These are phyloP conservation scores for Cyclostephanos invisitatus DNA, from an alignment of 108 stramenopile genomes.

Conservation along the genomic window DNA sequence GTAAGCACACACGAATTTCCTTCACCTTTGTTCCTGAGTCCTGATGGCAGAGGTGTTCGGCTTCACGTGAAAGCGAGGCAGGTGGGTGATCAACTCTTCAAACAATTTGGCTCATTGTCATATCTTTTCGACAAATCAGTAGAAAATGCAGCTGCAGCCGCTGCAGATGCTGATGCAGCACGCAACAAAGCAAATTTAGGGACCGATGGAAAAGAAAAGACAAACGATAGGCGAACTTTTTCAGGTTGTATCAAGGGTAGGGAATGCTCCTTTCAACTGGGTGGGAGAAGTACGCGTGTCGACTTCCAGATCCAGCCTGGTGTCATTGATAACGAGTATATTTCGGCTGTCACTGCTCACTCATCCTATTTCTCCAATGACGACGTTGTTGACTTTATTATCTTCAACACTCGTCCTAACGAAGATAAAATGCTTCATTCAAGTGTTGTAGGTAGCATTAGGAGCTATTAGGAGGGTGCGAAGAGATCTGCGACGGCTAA, in stretches of 20 bases:
- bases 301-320: slow-evolving; percentile 77
- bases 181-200: slow-evolving; percentile 27
- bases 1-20: slow-evolving; percentile 50
- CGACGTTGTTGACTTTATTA: slow-evolving; percentile 72
- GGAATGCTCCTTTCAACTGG: slow-evolving; percentile 59
- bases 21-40: slow-evolving; percentile 67
- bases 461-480: background rate
- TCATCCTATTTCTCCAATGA: slow-evolving; percentile 64
- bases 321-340: slow-evolving; percentile 80
- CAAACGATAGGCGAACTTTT: slow-evolving; percentile 18
- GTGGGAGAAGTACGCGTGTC: slow-evolving; percentile 57
- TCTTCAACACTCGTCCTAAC: slow-evolving; percentile 32
- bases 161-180: slow-evolving; percentile 45
- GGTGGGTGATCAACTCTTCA: slow-evolving; percentile 58
- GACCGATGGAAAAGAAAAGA: slow-evolving; percentile 9
- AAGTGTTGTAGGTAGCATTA: background rate
- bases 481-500: too few species aligned
- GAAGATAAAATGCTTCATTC: slow-evolving; percentile 5
- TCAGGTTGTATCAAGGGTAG: slow-evolving; percentile 46
- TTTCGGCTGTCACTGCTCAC: slow-evolving; percentile 76
- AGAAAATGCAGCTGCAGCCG: slow-evolving; percentile 41
- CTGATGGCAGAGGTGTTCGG: slow-evolving; percentile 67
- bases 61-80: slow-evolving; percentile 81
- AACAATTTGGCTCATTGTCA: slow-evolving; percentile 47
- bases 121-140: slow-evolving; percentile 41